A percentile compares a stretch with the other conserved stretches of the same genome.
These are phyloP conservation scores for Phytopythium oedochilum DNA, from an alignment of 352 stramenopile genomes.

Conservation along the genomic window DNA sequence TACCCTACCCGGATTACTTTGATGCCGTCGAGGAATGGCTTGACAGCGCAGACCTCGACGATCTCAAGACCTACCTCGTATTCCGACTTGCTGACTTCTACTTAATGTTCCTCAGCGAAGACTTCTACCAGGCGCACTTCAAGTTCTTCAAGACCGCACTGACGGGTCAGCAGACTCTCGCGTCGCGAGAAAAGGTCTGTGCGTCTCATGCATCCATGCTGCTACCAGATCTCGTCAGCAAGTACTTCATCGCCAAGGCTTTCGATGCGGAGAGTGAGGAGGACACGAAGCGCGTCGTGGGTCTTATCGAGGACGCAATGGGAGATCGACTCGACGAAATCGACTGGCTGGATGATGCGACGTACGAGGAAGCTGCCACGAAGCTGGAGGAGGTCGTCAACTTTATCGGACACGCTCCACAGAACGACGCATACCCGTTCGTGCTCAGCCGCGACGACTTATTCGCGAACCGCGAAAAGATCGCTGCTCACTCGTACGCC, in stretches of 20 bases:
- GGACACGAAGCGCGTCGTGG: conserved; percentile 64
- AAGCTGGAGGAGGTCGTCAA: conserved; percentile 66
- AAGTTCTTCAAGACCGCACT: conserved; percentile 80
- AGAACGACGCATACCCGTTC: conserved; percentile 31
- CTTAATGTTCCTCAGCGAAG: conserved; percentile 27
- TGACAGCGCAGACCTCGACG: conserved; percentile 17
- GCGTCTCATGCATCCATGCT: conserved; percentile 20
- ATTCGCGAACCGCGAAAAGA: conserved; percentile 45
- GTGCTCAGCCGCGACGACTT: conserved; percentile 25
- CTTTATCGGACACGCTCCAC: conserved; percentile 28
- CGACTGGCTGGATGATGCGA: conserved; percentile 87
- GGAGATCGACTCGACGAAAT: conserved; percentile 72
- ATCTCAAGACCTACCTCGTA: conserved; percentile 42
- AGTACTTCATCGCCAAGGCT: conserved; percentile 76
- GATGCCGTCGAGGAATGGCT: neutral
- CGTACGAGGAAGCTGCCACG: conserved; percentile 56
- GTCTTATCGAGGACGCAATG: conserved; percentile 75
- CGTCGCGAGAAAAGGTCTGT: conserved; percentile 18
- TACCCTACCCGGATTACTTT: conserved; percentile 8
- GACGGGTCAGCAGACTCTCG: conserved; percentile 24
- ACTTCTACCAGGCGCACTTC: conserved; percentile 81
- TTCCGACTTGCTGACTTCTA: conserved; percentile 38
- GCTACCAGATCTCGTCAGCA: conserved; percentile 38
- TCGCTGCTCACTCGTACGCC: conserved; percentile 20
- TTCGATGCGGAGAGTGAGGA: conserved; percentile 67